Evolutionary conservation across 108 stramenopile genomes (phyloP), one percentile per base, ranked within the genome.

Genomic region (Fragilaria radians): DNA sequence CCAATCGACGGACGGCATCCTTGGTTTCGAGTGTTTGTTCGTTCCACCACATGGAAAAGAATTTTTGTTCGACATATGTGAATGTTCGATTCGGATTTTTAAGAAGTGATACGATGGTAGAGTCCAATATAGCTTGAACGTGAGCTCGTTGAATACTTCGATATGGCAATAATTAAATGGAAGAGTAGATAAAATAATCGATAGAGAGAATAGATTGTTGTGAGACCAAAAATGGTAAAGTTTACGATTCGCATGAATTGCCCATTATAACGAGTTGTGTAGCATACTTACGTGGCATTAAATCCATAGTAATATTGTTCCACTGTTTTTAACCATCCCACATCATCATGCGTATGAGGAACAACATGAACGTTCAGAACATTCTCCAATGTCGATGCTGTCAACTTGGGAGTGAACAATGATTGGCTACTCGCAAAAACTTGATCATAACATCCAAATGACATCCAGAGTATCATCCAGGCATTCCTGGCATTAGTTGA

Each of bases 271-370:
- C 5, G 19, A 31, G n/a, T 24, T 48, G 23, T 9, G 7, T 25
- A 9, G 28, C 46, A 59, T 28, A 36, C 71, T 72, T 32, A 72
- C 71, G 79, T 83, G 45, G 80, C 80, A 64, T 93, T 91, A 46
- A 54, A 54, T 5, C 94, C 91, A 52, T 79, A 78, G 59, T 75
- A 96, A 58, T 97, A 99, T 58, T 97, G 95, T 57, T 97, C 96
- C 14, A 96, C 92, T 4, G 98, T 98, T 75, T 93, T 88, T 46
- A 92, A 80, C 93, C 94, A 93, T 4, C 91, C 94, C 3, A 92
- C 89, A 71, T 95, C 94, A 65, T 95, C 91, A 55, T 95, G 94
- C 1, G 94, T 88, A 62, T 95, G 94, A 14, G 94, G 83, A 5
- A 91, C 89, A 2, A 95, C 62, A 56, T 95, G 94, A 49, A 95